phyloP scores from a whole-genome alignment of 1,139 yeast species.

The Debaryomycetaceae sp. region DNA sequence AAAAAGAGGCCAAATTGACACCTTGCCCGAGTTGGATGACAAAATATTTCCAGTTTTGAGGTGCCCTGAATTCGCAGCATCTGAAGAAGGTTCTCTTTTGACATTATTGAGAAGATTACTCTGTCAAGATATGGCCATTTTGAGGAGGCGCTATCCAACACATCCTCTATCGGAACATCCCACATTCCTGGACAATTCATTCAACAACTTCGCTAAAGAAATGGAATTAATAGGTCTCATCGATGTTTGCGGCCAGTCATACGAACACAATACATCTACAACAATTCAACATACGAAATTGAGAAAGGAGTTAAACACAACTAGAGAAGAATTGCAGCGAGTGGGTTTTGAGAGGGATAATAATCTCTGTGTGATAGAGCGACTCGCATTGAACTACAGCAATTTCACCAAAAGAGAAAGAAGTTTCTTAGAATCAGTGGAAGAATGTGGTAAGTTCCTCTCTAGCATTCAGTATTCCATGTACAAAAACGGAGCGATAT shows the following conservation, averaged over 20 bases:
- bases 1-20: conserved; percentile 20
- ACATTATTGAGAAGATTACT: conserved; percentile 19
- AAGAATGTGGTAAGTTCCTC: background rate
- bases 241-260: background rate
- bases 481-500: background rate
- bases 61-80: conserved; percentile 5
- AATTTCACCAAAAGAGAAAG: background rate
- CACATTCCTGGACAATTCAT: conserved; percentile 21
- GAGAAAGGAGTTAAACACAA: background rate
- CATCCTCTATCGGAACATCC: conserved; percentile 26
- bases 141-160: conserved; percentile 22
- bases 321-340: background rate
- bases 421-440: background rate
- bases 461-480: background rate
- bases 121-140: conserved; percentile 33
- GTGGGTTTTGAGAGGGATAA: background rate
- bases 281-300: background rate
- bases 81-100: background rate
- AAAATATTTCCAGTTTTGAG: conserved; percentile 27
- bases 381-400: background rate
- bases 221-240: conserved; percentile 9
- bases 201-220: conserved; percentile 17
- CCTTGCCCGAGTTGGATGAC: conserved; percentile 23
- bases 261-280: background rate
- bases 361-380: background rate